phyloP scores from a whole-genome alignment of 768 basidiomycete genomes.

The Russula sp. region DNA sequence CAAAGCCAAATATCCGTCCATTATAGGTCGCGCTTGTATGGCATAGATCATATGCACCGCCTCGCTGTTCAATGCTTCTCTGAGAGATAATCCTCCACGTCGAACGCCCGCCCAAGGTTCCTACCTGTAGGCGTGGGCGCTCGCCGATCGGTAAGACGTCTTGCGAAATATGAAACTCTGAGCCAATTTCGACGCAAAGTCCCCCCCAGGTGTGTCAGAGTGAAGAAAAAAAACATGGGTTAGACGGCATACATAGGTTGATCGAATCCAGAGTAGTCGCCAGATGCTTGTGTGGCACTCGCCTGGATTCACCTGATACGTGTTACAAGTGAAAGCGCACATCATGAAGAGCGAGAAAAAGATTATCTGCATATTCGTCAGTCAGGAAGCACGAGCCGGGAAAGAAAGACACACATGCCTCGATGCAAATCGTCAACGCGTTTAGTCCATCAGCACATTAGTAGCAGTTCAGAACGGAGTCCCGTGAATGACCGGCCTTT shows the following conservation, averaged over 20 bases:
- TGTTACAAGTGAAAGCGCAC: conserved; percentile 75
- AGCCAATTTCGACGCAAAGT: no score
- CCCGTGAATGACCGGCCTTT: conserved; percentile 72
- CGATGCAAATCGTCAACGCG: conserved; percentile 80
- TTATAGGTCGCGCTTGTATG: no score
- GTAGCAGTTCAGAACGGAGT: conserved; percentile 79
- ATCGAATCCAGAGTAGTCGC: conserved; percentile 66
- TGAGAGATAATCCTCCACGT: no score
- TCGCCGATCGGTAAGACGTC: no score
- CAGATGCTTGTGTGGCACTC: conserved; percentile 53
- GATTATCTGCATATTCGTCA: conserved; percentile 56
- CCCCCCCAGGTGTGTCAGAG: no score
- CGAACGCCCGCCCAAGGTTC: no score
- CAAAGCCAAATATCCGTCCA: no score
- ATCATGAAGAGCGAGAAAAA: conserved; percentile 73
- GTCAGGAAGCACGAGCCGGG: conserved; percentile 13
- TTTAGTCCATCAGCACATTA: conserved; percentile 84
- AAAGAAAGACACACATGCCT: conserved; percentile 47
- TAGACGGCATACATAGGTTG: conserved; percentile 44
- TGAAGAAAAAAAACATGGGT: not conserved
- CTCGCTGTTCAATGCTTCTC: no score
- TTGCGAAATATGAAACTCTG: no score
- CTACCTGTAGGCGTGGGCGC: no score
- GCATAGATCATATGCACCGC: no score
- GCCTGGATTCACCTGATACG: conserved; percentile 51